phyloP scores from a whole-genome alignment of 2,329 filamentous ascomycete genomes.

The Achaetomium macrosporum region DNA sequence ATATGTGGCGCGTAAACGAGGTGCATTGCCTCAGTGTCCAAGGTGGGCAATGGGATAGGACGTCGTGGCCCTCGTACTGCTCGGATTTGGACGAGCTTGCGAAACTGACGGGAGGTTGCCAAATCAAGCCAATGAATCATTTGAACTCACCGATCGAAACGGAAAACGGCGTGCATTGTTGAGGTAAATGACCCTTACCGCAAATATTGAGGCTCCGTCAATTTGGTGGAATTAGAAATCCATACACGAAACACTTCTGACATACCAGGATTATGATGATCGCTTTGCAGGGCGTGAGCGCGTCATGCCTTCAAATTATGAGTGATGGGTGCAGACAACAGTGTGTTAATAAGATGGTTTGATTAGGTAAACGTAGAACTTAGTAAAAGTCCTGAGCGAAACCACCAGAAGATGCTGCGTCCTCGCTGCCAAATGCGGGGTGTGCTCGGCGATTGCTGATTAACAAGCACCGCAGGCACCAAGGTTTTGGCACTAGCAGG shows the following conservation, averaged over 20 bases:
- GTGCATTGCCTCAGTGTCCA: slow-evolving; percentile 1
- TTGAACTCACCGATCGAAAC: not conserved
- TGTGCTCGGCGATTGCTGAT: slow-evolving; percentile 11
- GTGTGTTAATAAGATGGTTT: not conserved
- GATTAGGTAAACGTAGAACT: slow-evolving; percentile 3
- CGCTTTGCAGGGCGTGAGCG: slow-evolving; percentile 3
- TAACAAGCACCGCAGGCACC: not conserved
- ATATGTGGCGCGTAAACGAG: slow-evolving; percentile 11
- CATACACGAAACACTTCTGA: not conserved
- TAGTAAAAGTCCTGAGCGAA: not conserved
- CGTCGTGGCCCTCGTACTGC: not conserved
- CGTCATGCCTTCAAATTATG: slow-evolving; percentile 7
- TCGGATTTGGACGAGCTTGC: not conserved
- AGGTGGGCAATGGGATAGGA: not conserved
- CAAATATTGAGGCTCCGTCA: slow-evolving; percentile 4
- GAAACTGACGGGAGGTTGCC: not conserved
- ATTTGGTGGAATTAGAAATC: slow-evolving; percentile 15
- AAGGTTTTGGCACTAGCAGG: not conserved
- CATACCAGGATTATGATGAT: not conserved
- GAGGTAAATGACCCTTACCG: slow-evolving; percentile 9
- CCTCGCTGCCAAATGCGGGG: slow-evolving; percentile 3
- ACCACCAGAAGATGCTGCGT: slow-evolving; percentile 1
- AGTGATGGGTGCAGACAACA: not conserved
- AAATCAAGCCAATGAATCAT: slow-evolving; percentile 2
- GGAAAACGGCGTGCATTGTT: slow-evolving; percentile 3